Base-by-base conservation (phyloP, 768 basidiomycete species). In the Phallus indusiatus region DNA sequence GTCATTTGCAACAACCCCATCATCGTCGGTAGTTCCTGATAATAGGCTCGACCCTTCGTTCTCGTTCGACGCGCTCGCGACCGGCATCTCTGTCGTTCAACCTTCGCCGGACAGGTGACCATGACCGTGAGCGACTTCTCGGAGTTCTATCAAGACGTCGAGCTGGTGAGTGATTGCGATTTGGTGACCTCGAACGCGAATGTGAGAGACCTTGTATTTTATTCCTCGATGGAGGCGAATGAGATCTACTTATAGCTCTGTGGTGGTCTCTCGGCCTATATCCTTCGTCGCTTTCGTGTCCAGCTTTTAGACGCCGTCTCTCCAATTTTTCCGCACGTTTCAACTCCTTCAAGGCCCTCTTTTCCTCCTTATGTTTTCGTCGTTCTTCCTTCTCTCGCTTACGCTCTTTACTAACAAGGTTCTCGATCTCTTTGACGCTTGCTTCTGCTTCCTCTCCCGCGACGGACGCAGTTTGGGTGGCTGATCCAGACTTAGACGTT, bases 271-370 rank as follows among this genome's bases (percentile, higher is more conserved):
- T 47, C 55, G 51, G 8, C 21, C 83, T 69, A 80, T 80, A 65
- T 81, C 84, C 67, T 81, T 86, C 57, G 64, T 65, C 56, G 54
- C 59, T 66, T 60, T 52, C 62, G 52, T 76, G 74, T 57, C 80
- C 79, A 16, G 74, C 77, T 64, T 79, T 86, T 60, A 72, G 74
- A 55, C 74, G 71, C 18, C 73, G 72, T 60, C 73, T 80, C 66
- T 84, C 82, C 62, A 81, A 78, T 60, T 78, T 81, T 53, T 71
- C 74, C 36, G 68, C 28, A 62, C 66, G 65, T 69, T 67, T 66
- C 73, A 62, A 64, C 73, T 57, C 67, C 66, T 61, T 61, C 64
- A 37, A 21, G 64, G 8, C 66, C 67, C 47, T 70, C 72, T 28
- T 70, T 68, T 20, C 62, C 63, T n/a, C 65, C 63, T 18, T 65